Evolutionary conservation across 225 moss, liverwort and hornwort genomes (phyloP), one percentile per base, ranked within the genome.

Genomic region (Bryoerythrophyllum caledonicum): DNA sequence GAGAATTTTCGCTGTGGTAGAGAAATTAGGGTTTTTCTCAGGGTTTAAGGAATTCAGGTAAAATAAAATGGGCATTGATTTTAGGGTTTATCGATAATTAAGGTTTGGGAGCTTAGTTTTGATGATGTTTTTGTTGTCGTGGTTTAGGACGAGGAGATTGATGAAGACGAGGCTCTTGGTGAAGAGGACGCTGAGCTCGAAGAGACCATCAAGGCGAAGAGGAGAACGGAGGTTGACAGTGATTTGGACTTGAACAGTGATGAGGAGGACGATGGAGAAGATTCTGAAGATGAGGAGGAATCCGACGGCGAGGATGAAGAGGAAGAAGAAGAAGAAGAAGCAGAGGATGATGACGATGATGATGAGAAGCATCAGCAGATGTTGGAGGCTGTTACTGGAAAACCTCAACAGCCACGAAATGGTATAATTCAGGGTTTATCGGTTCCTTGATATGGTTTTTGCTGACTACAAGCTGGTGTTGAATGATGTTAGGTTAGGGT

Each of bases 71-170:
- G 4, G 54, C 23, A 49, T 68, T 69, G 19, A 54, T 14, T 44
- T 24, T 35, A 52, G 24, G 62, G 16, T 16, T 65, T 2, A 4
- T 32, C 3, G n/a, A 52, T 26, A 58, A 2, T 15, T 13, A 11
- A 21, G 57, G 46, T 23, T 25, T 70, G 44, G 24, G 21, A 34
- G 2, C 0, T 65, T 0, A 6, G 10, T 55, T 8, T 27, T 26
- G 32, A 23, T 23, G 56, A 2, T 52, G 15, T 32, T 38, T 49
- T 20, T 46, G 2, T n/a, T 60, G 7, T 41, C 59, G 63, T 75
- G 72, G 62, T 26, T 54, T 79, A 96, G 94, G 94, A 97, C 60
- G 94, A 97, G 58, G 94, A 99, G 73, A 96, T 96, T 60, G 94
- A 92, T 25, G 97, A 94, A 85, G 97, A 93, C 28, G 74, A 80